Percentiles rank a stretch among this genome's conserved stretches.
phyloP scores from a whole-genome alignment of 106 monocot species.

The Dioscorea zingiberensis region DNA sequence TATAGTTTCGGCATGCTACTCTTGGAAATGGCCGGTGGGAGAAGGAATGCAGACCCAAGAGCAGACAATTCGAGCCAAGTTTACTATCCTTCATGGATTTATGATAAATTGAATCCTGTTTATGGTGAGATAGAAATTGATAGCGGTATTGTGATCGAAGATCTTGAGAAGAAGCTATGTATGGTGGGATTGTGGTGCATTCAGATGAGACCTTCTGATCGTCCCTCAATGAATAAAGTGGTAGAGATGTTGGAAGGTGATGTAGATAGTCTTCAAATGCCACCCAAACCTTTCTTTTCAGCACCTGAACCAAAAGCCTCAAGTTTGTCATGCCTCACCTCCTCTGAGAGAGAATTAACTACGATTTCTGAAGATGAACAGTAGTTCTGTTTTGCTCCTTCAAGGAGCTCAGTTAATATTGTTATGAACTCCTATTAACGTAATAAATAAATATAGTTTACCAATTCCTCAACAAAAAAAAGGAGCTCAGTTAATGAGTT shows the following conservation, averaged over 20 bases:
- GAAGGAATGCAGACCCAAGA: slow-evolving; percentile 25
- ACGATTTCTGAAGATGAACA: too few relatives aligned
- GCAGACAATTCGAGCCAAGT: slow-evolving; percentile 7
- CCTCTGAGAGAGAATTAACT: too few relatives aligned
- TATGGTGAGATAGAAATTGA: neutral
- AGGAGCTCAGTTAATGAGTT: too few relatives aligned
- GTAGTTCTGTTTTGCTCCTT: too few relatives aligned
- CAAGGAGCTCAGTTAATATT: too few relatives aligned
- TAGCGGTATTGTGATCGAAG: neutral
- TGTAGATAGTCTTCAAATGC: slow-evolving; percentile 12
- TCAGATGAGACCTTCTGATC: slow-evolving; percentile 18
- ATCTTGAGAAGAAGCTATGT: slow-evolving; percentile 17
- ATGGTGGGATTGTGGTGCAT: slow-evolving; percentile 35
- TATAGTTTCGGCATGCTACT: slow-evolving; percentile 55
- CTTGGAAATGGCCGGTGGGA: slow-evolving; percentile 34
- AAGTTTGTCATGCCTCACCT: too few relatives aligned
- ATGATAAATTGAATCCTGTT: slow-evolving; percentile 7
- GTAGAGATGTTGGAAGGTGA: slow-evolving; percentile 24
- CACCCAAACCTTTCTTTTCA: slow-evolving; percentile 20
- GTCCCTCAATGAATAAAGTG: slow-evolving; percentile 26
- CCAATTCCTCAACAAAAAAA: too few relatives aligned
- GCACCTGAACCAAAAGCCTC: neutral
- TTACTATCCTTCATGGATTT: slow-evolving; percentile 45
- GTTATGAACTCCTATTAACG: too few relatives aligned
- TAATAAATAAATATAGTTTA: too few relatives aligned